Evolutionary conservation across 345 rosid species (phyloP).

Genomic region (Camelina neglecta): DNA sequence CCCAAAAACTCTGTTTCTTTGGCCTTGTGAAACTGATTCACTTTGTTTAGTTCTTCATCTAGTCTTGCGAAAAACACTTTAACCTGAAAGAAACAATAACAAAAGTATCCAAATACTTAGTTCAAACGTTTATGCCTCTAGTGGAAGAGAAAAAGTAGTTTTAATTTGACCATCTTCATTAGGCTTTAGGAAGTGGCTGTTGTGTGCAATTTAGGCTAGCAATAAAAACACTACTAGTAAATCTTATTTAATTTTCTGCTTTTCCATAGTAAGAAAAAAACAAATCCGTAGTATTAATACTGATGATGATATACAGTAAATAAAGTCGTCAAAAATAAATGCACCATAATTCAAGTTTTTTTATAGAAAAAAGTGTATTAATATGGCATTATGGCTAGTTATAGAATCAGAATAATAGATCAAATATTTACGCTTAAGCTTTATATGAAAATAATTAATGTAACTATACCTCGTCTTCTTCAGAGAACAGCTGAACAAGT

Average conservation of each 20-base stretch:
- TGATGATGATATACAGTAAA: not conserved
- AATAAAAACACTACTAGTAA: conserved; percentile 31
- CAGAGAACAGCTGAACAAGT: conserved; percentile 83
- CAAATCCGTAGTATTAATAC: not conserved
- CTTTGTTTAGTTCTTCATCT: conserved; percentile 83
- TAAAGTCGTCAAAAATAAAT: not conserved
- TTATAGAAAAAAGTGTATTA: not conserved
- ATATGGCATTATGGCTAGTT: conserved; percentile 6
- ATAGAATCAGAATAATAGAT: not conserved
- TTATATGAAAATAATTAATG: not conserved
- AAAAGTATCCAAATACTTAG: not conserved
- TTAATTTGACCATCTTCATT: conserved; percentile 17
- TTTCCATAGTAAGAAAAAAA: conserved; percentile 5
- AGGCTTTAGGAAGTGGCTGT: conserved; percentile 21
- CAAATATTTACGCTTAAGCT: not conserved
- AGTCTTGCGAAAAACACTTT: conserved; percentile 65
- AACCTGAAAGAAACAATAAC: conserved; percentile 50
- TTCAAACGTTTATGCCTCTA: not conserved
- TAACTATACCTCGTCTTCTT: conserved; percentile 85
- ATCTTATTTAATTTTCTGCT: conserved; percentile 14
- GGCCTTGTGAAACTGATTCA: conserved; percentile 77
- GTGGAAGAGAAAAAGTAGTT: conserved; percentile 8
- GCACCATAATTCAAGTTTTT: not conserved
- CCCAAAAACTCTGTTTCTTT: conserved; percentile 81
- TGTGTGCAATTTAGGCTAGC: conserved; percentile 30